These are phyloP conservation scores for Paracoccidioides brasiliensis DNA, from an alignment of 2,329 filamentous ascomycete species.

Conservation along the genomic window DNA sequence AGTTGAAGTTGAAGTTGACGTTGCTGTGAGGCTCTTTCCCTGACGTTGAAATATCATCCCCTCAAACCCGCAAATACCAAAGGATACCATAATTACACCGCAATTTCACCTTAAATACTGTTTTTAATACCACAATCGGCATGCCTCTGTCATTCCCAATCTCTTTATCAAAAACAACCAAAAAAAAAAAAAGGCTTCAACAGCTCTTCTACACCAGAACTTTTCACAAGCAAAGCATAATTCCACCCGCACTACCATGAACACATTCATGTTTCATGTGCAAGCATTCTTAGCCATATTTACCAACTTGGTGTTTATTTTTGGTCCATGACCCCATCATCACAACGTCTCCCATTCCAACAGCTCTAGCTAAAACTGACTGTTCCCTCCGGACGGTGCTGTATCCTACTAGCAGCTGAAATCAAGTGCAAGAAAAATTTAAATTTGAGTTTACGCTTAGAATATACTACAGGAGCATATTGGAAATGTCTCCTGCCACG, in stretches of 20 bases:
- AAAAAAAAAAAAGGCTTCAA: slow-evolving; percentile 2
- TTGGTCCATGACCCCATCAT: not conserved
- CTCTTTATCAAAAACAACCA: not conserved
- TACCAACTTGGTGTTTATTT: not conserved
- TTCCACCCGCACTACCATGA: not conserved
- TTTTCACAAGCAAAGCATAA: not conserved
- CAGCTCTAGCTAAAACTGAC: not conserved
- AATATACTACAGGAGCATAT: not conserved
- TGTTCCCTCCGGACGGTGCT: not conserved
- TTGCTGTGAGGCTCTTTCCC: not conserved
- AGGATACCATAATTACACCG: not conserved
- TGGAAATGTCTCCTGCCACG: slow-evolving; percentile 10
- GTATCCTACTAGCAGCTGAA: not conserved
- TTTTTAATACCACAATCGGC: not conserved
- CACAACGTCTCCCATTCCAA: too few species aligned
- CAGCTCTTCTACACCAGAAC: not conserved
- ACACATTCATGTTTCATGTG: too few species aligned
- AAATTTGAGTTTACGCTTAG: not conserved
- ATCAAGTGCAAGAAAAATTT: not conserved
- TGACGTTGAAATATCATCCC: not conserved
- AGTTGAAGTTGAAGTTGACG: not conserved
- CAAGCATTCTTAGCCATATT: not conserved
- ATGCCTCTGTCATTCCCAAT: not conserved
- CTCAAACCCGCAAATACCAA: not conserved
- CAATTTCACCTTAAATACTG: not conserved